A percentile compares a stretch with the other conserved stretches of the same genome.
phyloP scores from a whole-genome alignment of 371 early-diverging fungal genomes.

The Syncephalastrum monosporum region DNA sequence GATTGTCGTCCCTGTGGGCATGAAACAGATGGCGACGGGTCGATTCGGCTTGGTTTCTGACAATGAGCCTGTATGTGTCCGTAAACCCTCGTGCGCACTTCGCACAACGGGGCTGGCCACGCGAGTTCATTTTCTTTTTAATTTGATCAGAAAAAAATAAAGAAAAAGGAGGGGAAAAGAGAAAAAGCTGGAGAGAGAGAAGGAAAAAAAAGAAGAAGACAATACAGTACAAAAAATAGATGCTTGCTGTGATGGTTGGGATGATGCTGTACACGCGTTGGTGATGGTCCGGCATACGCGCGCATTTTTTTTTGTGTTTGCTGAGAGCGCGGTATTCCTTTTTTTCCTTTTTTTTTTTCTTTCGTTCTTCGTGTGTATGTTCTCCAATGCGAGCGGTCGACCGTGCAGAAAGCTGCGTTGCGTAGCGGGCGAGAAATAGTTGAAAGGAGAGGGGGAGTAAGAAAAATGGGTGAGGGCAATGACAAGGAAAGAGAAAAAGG shows the following conservation, averaged over 20 bases:
- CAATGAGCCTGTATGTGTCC: slow-evolving; percentile 15
- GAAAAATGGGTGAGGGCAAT: neutral
- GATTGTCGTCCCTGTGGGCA: slow-evolving; percentile 24
- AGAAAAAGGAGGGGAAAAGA: neutral
- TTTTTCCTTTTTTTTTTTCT: too few relatives aligned
- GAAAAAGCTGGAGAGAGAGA: neutral
- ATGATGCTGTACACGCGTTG: too few relatives aligned
- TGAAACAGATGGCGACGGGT: slow-evolving; percentile 21
- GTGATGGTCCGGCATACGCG: too few relatives aligned
- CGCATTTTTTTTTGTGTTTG: too few relatives aligned
- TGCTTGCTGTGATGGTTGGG: too few relatives aligned
- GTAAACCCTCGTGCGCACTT: slow-evolving; percentile 13
- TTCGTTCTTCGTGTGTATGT: too few relatives aligned
- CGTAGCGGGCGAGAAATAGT: too few relatives aligned
- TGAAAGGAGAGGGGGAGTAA: neutral
- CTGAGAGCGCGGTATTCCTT: too few relatives aligned
- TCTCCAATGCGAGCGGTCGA: too few relatives aligned
- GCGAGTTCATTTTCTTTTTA: slow-evolving; percentile 5
- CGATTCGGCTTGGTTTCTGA: slow-evolving; percentile 12
- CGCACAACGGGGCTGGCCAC: slow-evolving; percentile 5
- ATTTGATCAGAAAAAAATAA: slow-evolving; percentile 1
- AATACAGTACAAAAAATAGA: neutral
- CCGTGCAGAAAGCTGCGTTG: too few relatives aligned
- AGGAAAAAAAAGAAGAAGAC: neutral
- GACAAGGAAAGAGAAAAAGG: neutral